A percentile compares a stretch with the other conserved stretches of the same genome.
phyloP scores from a whole-genome alignment of 108 stramenopile genomes.

The Cyclotella choctawhatcheeana region DNA sequence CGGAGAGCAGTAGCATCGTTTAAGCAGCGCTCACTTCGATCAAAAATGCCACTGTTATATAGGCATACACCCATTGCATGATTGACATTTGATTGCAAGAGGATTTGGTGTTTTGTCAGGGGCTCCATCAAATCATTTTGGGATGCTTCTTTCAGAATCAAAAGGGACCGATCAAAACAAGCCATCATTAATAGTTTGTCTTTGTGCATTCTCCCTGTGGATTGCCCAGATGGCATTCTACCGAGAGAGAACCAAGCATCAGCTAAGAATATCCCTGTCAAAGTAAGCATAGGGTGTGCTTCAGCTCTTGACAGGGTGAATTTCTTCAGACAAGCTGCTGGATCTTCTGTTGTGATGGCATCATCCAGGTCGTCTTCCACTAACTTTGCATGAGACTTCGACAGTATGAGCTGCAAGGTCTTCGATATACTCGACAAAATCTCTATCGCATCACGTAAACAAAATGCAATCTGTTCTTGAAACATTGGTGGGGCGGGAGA shows the following conservation, averaged over 20 bases:
- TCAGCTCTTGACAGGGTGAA: conserved; percentile 31
- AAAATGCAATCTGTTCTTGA: conserved; percentile 25
- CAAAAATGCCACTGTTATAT: conserved; percentile 35
- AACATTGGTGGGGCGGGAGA: background rate
- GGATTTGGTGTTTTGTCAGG: conserved; percentile 25
- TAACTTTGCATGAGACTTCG: conserved; percentile 17
- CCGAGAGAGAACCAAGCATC: conserved; percentile 42
- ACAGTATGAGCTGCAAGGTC: conserved; percentile 27
- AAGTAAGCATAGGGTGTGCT: conserved; percentile 26
- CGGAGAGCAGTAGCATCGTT: conserved; percentile 22
- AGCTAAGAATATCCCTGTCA: conserved; percentile 38
- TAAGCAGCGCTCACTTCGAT: conserved; percentile 24
- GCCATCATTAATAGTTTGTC: conserved; percentile 24
- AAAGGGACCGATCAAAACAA: conserved; percentile 38
- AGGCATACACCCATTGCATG: conserved; percentile 39
- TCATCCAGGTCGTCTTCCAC: conserved; percentile 51
- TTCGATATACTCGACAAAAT: conserved; percentile 32
- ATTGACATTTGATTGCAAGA: conserved; percentile 37
- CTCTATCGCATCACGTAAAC: conserved; percentile 35
- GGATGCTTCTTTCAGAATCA: conserved; percentile 23
- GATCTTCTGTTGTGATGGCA: conserved; percentile 15
- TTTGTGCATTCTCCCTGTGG: conserved; percentile 7
- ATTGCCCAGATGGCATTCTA: conserved; percentile 18
- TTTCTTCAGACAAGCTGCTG: conserved; percentile 15
- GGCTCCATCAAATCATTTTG: conserved; percentile 23